Conservation (phyloP, 2,329 filamentous ascomycete species). For the Esteya vermicola region DNA sequence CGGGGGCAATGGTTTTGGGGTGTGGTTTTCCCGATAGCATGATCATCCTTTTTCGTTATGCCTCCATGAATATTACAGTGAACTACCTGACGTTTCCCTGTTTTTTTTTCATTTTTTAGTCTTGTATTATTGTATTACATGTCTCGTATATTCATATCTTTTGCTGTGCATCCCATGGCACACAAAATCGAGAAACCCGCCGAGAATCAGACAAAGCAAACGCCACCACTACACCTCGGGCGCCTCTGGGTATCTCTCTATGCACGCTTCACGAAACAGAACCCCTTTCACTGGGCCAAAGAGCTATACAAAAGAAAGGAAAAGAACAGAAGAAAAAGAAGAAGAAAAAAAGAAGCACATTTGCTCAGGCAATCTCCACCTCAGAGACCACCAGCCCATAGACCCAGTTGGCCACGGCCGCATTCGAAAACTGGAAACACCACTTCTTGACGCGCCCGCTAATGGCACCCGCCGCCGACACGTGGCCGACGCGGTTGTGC, state of each 20-base stretch:
- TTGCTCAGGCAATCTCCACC: slow-evolving; percentile 17
- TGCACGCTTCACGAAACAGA: neutral
- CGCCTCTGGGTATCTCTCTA: too few species aligned
- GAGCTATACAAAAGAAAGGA: neutral
- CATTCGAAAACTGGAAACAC: slow-evolving; percentile 46
- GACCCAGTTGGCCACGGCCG: slow-evolving; percentile 39
- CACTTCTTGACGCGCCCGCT: slow-evolving; percentile 45
- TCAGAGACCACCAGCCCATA: slow-evolving; percentile 42
- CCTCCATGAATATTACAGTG: too few species aligned
- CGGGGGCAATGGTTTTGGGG: neutral
- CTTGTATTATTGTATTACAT: too few species aligned
- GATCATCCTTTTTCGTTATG: too few species aligned
- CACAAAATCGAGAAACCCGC: too few species aligned
- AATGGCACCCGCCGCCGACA: slow-evolving; percentile 34
- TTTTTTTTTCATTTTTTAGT: too few species aligned
- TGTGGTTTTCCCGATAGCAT: too few species aligned
- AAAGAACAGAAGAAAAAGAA: neutral
- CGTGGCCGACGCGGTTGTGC: slow-evolving; percentile 38
- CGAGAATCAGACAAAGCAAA: too few species aligned
- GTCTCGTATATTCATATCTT: too few species aligned
- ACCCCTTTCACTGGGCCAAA: neutral
- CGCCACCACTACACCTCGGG: too few species aligned
- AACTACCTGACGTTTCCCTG: too few species aligned
- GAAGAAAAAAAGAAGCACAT: neutral
- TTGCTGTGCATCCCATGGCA: too few species aligned